phyloP scores from a whole-genome alignment of 495 filamentous ascomycete species.

The Oidiodendron maius region DNA sequence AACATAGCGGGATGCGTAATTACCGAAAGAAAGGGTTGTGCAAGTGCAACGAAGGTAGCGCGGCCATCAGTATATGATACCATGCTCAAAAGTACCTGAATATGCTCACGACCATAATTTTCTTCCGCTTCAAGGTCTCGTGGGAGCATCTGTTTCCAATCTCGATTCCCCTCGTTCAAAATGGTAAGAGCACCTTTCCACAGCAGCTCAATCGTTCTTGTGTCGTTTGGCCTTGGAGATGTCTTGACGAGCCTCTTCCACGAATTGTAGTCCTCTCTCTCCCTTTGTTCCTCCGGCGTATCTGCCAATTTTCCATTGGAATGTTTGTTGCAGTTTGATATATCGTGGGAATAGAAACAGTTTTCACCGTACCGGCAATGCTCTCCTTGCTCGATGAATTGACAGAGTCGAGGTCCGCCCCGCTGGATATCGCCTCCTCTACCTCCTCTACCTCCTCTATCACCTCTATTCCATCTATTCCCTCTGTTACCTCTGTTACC shows the following conservation, averaged over 20 bases:
- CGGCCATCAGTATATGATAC: background rate
- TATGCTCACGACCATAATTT: constrained; percentile 12
- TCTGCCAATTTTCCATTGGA: background rate
- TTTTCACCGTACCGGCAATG: constrained; percentile 7
- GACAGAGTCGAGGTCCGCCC: constrained; percentile 10
- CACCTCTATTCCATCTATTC: constrained; percentile 5
- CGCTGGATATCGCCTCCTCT: constrained; percentile 6
- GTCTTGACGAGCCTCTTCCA: constrained; percentile 13
- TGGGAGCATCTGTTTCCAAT: constrained; percentile 14
- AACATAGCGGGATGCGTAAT: constrained; percentile 14
- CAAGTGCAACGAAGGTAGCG: constrained; percentile 11
- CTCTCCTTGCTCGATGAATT: constrained; percentile 12
- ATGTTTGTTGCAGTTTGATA: constrained; percentile 4
- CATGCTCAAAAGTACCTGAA: constrained; percentile 10
- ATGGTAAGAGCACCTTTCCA: constrained; percentile 14
- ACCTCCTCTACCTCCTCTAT: constrained; percentile 1
- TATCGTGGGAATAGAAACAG: constrained; percentile 10
- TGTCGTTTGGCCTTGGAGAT: constrained; percentile 9
- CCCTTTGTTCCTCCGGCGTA: constrained; percentile 7
- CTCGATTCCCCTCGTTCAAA: constrained; percentile 14
- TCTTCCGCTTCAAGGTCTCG: constrained; percentile 12
- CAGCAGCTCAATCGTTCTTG: constrained; percentile 7
- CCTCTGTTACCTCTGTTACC: no score
- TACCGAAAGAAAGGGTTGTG: constrained; percentile 14
- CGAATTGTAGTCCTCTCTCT: constrained; percentile 9